Evolutionary conservation across 441 rosid species (phyloP), one percentile per base, ranked within the genome.

Genomic region (Pelargonium australe): DNA sequence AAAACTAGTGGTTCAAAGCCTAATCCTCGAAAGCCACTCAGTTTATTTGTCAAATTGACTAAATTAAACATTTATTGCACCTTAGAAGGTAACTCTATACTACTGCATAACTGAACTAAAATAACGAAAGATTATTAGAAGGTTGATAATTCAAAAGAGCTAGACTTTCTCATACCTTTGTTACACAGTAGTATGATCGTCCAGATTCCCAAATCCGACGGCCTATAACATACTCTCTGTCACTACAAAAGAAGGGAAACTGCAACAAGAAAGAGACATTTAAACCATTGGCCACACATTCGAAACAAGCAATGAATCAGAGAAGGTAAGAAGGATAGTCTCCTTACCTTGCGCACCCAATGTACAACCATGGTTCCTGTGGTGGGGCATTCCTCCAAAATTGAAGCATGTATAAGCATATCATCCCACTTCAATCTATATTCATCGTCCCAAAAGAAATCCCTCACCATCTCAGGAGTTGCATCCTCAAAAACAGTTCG

Each of bases 181-280:
- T 91, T 68, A 94, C 80, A 70, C 97, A 94, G 83, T 89, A 94
- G 76, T 84, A 94, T 0, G 64, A 17, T 66, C 90, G 83, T 53
- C 88, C 90, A 0, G 93, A 87, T 49, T 91, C 96, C 97, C 98
- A 94, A 44, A 91, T 94, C 47, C 98, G 88, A 55, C 98, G 96
- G 51, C 95, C 94, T 37, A 94, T 87, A 7, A 94, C 73, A 64
- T 94, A 94, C 69, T 94, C 98, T 73, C 98, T 79, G 80, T 94
- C 91, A 19, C 97, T 94, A 70, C 98, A 94, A 66, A 94, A 94
- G 89, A 94, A 88, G 13, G 98, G 98, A 75, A 94, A 94, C 98
- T 93, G 93, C 67, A 63, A 6, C 16, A 68, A 49, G 5, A 11
- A 25, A 14, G 7, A 70, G 17, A 43, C 20, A 5, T 13, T 65